These are phyloP conservation scores for Pichia sp. DNA, from an alignment of 1,139 yeast genomes.

Conservation along the genomic window DNA sequence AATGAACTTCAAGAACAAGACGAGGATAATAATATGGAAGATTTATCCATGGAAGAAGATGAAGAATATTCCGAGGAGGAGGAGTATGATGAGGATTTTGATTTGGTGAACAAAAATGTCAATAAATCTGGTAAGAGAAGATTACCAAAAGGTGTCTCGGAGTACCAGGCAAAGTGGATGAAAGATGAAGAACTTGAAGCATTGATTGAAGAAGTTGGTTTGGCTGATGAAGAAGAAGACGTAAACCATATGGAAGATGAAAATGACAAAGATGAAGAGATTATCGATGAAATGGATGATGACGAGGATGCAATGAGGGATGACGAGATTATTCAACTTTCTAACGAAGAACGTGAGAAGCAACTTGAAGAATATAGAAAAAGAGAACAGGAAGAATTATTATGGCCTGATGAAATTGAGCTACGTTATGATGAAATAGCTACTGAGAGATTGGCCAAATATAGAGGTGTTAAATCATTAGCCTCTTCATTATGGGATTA, in stretches of 20 bases:
- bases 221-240: constrained; percentile 32
- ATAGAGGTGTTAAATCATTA: constrained; percentile 81
- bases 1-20: constrained; percentile 50
- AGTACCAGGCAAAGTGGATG: constrained; percentile 91
- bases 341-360: constrained; percentile 75
- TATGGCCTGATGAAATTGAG: constrained; percentile 95
- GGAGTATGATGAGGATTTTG: constrained; percentile 24
- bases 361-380: constrained; percentile 66
- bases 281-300: constrained; percentile 24
- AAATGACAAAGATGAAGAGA: constrained; percentile 28
- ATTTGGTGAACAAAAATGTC: constrained; percentile 31
- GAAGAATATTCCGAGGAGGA: constrained; percentile 38
- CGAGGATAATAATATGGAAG: constrained; percentile 45
- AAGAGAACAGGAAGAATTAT: constrained; percentile 73
- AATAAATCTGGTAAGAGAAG: constrained; percentile 26
- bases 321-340: constrained; percentile 38
- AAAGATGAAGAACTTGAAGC: constrained; percentile 45
- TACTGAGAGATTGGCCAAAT: constrained; percentile 61
- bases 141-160: constrained; percentile 85
- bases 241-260: constrained; percentile 27
- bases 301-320: constrained; percentile 20
- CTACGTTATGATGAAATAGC: constrained; percentile 70
- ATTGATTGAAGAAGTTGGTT: constrained; percentile 48
- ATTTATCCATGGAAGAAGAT: constrained; percentile 52
- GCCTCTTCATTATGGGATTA: constrained; percentile 81